A percentile compares a stretch with the other conserved stretches of the same genome.
Evolutionary conservation across 2,329 filamentous ascomycete species (phyloP).

Genomic region (Fusarium sp.): DNA sequence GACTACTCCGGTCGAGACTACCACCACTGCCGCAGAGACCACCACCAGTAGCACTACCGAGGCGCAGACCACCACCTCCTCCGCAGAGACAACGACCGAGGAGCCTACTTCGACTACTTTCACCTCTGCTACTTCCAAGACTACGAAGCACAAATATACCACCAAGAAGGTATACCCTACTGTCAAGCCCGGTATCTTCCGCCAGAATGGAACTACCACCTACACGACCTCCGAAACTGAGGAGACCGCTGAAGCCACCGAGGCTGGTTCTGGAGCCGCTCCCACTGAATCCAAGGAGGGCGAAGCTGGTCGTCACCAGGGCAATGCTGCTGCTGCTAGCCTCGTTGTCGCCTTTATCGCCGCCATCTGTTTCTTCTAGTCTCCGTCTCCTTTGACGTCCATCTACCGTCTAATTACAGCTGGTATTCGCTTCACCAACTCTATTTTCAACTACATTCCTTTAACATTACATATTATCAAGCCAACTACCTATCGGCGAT

Average conservation of each 20-base stretch:
- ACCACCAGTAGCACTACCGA: constrained; percentile 21
- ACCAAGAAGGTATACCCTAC: constrained; percentile 39
- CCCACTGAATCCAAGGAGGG: constrained; percentile 59
- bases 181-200: constrained; percentile 66
- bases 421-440: constrained; percentile 46
- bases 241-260: constrained; percentile 45
- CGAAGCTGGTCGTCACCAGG: constrained; percentile 64
- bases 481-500: constrained; percentile 53
- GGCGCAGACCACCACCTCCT: neutral
- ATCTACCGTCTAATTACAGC: constrained; percentile 34
- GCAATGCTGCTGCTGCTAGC: constrained; percentile 67
- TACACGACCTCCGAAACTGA: constrained; percentile 23
- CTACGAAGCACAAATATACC: constrained; percentile 38
- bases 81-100: constrained; percentile 31
- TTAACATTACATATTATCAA: constrained; percentile 49
- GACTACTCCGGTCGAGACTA: constrained; percentile 32
- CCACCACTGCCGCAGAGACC: constrained; percentile 31
- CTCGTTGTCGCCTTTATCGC: constrained; percentile 71
- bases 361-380: constrained; percentile 64
- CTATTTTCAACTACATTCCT: constrained; percentile 42
- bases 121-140: constrained; percentile 38
- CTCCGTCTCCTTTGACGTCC: constrained; percentile 24
- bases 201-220: constrained; percentile 63
- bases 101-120: constrained; percentile 49
- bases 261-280: constrained; percentile 50